Evolutionary conservation across 1,139 yeast genomes (phyloP), one percentile per base, ranked within the genome.

Genomic region (Zygotorulaspora mrakii): DNA sequence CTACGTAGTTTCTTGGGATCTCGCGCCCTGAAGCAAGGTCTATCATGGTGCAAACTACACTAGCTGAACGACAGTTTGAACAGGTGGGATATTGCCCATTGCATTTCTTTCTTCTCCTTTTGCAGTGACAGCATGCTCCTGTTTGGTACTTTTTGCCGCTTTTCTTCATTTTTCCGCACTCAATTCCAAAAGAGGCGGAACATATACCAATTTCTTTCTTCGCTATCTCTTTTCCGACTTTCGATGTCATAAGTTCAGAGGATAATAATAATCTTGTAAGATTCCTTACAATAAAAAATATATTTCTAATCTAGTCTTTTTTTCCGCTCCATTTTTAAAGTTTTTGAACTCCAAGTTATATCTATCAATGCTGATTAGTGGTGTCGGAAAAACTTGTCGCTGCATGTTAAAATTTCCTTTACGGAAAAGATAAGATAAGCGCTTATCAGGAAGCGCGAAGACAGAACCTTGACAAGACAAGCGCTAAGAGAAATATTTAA

Each of bases 1-100:
- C 66, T 5, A 74, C 59, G 49, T 75, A 73, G 32, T 73, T 64
- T 26, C 79, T 56, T 2, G 77, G 76, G 2, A 74, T 67, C 36
- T 71, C 74, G 39, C 75, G 57, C 0, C 76, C 76, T 1, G 76
- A 73, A n/a, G 73, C 69, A 2, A 74, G 70, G 47, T 74, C 79
- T 3, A 73, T 53, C 1, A 75, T 70, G 17, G 76, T 67, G 50
- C 81, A 76, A 33, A 68, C 73, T 3, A 55, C 63, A 1, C 69
- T 68, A 10, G 70, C 66, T 41, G 61, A 62, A 20, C 55, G 62
- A 55, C 79, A 74, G 31, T 65, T 64, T 14, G 68, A 54, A 47
- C 80, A 75, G 30, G 64, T 59, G 3, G 79, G 77, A 49, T 71
- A 72, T 25, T 62, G 64, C 35, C 73, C 77, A 52, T 74, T 79